phyloP scores from a whole-genome alignment of 2,329 filamentous ascomycete species.

The Alternaria rosae region DNA sequence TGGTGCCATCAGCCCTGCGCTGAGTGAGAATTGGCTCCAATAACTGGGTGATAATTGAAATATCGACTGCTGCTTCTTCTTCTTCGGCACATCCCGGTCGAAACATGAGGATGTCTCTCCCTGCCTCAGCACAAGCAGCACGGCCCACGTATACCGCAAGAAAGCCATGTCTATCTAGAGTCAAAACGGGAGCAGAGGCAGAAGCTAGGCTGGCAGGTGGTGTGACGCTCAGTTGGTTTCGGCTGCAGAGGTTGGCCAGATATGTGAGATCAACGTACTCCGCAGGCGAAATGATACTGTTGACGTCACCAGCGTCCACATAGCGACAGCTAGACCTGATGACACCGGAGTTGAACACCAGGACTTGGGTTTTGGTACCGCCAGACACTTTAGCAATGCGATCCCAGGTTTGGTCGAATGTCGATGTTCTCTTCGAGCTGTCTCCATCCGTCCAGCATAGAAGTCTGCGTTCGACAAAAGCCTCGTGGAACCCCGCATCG shows the following conservation, averaged over 20 bases:
- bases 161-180: slow-evolving; percentile 44
- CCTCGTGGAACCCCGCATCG: background rate
- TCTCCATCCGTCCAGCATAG: background rate
- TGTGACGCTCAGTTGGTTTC: slow-evolving; percentile 40
- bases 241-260: slow-evolving; percentile 29
- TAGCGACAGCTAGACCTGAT: background rate
- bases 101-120: slow-evolving; percentile 46
- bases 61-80: slow-evolving; percentile 42
- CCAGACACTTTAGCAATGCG: background rate
- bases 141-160: slow-evolving; percentile 49
- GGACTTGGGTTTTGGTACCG: background rate
- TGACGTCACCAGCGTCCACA: background rate
- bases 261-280: background rate
- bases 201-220: slow-evolving; percentile 37
- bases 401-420: background rate
- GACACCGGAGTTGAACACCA: background rate
- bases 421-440: no score
- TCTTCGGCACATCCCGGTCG: slow-evolving; percentile 33
- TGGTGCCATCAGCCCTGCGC: slow-evolving; percentile 43
- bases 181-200: slow-evolving; percentile 42
- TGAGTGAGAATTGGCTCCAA: slow-evolving; percentile 43
- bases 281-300: background rate
- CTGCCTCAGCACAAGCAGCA: slow-evolving; percentile 39
- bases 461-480: background rate
- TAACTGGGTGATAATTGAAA: slow-evolving; percentile 45